Evolutionary conservation across 371 early-diverging fungal genomes (phyloP), one percentile per base, ranked within the genome.

Genomic region (Syncephalastrum racemosum): DNA sequence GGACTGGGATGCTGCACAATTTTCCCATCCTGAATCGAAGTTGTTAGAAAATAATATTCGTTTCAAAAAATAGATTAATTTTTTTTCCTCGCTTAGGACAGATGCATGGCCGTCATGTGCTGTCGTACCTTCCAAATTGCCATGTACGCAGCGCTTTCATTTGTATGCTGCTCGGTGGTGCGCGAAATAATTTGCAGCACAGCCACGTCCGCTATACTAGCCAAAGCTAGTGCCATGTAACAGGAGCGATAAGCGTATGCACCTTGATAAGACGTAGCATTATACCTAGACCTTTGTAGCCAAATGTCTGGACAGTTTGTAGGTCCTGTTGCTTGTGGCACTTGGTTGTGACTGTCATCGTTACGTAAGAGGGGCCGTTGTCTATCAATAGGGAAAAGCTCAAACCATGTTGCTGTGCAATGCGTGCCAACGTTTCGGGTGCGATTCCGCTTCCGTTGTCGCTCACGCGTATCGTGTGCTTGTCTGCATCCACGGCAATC

Each of bases 201-300:
- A 4, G 85, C 68, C 56, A 81, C 70, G 18, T 82, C 80, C 2
- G 74, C 73, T 8, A 88, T 69, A 41, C 82, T 80, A 2, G 84
- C 82, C 15, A 88, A 49, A 2, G 84, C 87, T 86, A 55, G 18
- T 4, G 8, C 7, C 7, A 27, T 27, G 3, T 7, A 7, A 27
- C 27, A n/a, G 27, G 27, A 27, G 27, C 7, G 27, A 27, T 27
- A 27, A 27, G 27, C 27, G 7, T 27, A 27, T 27, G 27, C 27
- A 27, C 7, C 4, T 7, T 27, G 27, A 27, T 27, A 27, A 27
- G n/a, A n/a, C n/a, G n/a, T 7, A 27, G 7, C 27, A 3, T 27
- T 27, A 53, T 46, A 85, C 88, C 87, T 84, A 88, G 85, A 2
- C 90, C 90, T 3, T 87, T 78, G 52, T 82, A 90, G n/a, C 90